Evolutionary conservation across 257 asterid genomes (phyloP), one percentile per base, ranked within the genome.

Genomic region (Fraxinus pennsylvanica): DNA sequence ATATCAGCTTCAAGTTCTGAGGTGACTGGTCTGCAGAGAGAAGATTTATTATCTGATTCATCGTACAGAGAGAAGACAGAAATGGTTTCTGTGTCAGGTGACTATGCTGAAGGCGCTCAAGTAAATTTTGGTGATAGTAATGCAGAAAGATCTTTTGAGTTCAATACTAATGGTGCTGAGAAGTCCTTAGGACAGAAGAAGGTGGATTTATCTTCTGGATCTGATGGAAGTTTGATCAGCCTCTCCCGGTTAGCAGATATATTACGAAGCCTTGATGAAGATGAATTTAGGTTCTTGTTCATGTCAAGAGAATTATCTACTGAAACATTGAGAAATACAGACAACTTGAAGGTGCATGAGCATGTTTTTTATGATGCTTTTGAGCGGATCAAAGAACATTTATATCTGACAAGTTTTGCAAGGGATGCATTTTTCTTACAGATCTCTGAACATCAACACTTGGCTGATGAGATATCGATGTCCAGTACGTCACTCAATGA

Each of bases 181-280:
- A 76, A 75, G 25, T 71, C 88, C 77, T 43, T 81, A 41, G 90
- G 86, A 71, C 80, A 82, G 70, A 90, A 43, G 15, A 43, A 77
- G 78, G 85, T 90, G 79, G 86, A 85, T 78, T 79, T 90, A 80
- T 88, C 97, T n/a, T 79, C 92, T 7, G 81, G 84, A 68, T 79
- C 84, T 84, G 91, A 85, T 85, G 91, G 89, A 71, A 78, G 91
- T 77, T 84, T 81, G 77, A 81, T 93, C 82, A 87, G 89, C 80
- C 90, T 94, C 77, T 88, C 92, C 78, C 92, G 88, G 84, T 92
- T 92, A 85, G 95, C 95, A 22, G 96, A 86, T 76, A 79, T 91
- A 69, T 75, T 95, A 71, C 80, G 81, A 39, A 76, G 82, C 78
- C 98, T 93, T 80, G 91, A 87, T 77, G 88, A 89, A 80, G 94